Evolutionary conservation across 495 filamentous ascomycete genomes (phyloP), one percentile per base, ranked within the genome.

Genomic region (Podospora pseudopauciseta): DNA sequence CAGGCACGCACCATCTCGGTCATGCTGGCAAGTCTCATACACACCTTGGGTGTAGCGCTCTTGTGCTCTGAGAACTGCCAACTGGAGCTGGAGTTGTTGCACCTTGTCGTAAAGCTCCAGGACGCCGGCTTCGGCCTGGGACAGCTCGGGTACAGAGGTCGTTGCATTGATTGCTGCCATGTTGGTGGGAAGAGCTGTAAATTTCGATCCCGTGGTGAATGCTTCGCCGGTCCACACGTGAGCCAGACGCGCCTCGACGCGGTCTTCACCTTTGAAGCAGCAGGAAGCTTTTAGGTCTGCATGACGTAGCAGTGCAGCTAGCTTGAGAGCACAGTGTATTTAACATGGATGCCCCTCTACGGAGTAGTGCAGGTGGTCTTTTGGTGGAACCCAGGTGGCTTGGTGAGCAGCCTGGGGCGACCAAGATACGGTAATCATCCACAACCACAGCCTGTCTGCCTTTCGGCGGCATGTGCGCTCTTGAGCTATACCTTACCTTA

Each of bases 81-180:
- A 86, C 77, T 94, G 88, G 34, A 93, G 80, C 70, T 86, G 85
- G 63, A 92, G 82, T 74, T 91, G 85, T 69, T 91, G 87, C 56
- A 91, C 77, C 68, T 85, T 84, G 72, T 92, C 86, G 74, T 90
- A 90, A 54, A 93, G 83, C 59, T 86, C 85, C 44, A 94, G 78
- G 49, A 90, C 82, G 60, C 80, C 79, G 65, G 81, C 77, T 77
- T 95, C 91, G 57, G 82, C 77, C 32, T 87, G 63, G 32, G 75
- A 70, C 32, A 75, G 26, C 26, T 11, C 9, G 4, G 62, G 65
- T 19, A 64, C 15, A 2, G 65, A 44, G 19, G 34, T 23, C 5
- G 49, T 20, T 18, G 18, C 2, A 26, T 19, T 55, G 18, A 26
- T 30, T 0, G 68, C 67, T 9, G 63, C 58, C 71, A 72, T 71